Base-by-base conservation (phyloP, 345 rosid genomes). In the Eucalyptus cloeziana region DNA sequence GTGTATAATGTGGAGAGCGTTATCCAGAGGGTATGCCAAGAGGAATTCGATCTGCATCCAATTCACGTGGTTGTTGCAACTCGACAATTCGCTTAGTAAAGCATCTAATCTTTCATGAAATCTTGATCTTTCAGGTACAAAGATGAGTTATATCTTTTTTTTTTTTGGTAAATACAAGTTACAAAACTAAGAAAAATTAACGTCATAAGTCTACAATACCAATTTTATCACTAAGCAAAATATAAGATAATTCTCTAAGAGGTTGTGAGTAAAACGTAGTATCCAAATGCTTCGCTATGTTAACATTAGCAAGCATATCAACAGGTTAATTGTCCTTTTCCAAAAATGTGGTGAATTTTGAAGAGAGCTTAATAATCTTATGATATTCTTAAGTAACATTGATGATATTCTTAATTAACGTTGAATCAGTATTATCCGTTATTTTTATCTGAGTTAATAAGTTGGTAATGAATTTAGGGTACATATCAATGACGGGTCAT, bases 261-360 rank as follows among this genome's bases (percentile, higher is more conserved):
- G 3, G 6, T 56, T 24, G 6, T 0, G 3, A 56, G 13, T 56
- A 56, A 56, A 22, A 24, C 0, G 27, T 9, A 1, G 30, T 24
- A 56, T 9, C 3, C 5, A 4, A 56, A 2, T 10, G 3, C 13
- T 24, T 56, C 0, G 3, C 6, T 56, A 56, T 22, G 6, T 1
- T 24, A 24, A 56, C 13, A 56, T 56, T 9, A 10, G 6, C 3
- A 56, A 56, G 13, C 30, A 56, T 24, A 56, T 56, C 30, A 4
- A 1, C 0, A 56, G 27, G 1, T 24, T 24, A 56, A 24, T 56
- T 5, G 1, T 37, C 6, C 3, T 56, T 24, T 24, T 10, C 1
- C 0, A 56, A 24, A 56, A 24, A 56, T 56, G 13, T 10, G 13
- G 27, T 22, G 30, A 56, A 24, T 22, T 56, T 56, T 9, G 30